Base-by-base conservation (phyloP, 495 filamentous ascomycete species). In the Aspergillus leporis region DNA sequence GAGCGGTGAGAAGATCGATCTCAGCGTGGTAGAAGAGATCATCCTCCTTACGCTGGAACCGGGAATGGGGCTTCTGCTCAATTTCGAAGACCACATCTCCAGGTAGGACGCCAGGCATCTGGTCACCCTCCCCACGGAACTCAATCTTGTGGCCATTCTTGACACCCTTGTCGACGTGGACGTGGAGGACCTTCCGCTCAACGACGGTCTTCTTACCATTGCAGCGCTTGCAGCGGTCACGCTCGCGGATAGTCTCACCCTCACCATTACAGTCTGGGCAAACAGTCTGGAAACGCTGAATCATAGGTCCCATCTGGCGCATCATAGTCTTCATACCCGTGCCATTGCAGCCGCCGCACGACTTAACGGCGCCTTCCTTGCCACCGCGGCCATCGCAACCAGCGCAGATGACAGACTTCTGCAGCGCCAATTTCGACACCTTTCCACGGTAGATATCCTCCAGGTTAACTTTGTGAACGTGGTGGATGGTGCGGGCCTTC, bases 301-400 rank as follows among this genome's bases (percentile, higher is more conserved):
- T 98, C 94, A 99, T 99, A 53, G 94, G 94, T 52, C 95, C 94
- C 93, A 98, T 98, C 81, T 98, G 95, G 66, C 94, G 90, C 94
- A 98, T 97, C 93, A 99, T 98, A 21, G 90, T 97, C 87, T 98
- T 98, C 90, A 96, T 95, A 76, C 94, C 95, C 60, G 86, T 83
- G 66, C 94, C 94, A 60, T 95, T 91, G 74, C 94, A 99, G 61
- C 89, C 88, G 30, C 85, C 69, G 79, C 94, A 99, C 62, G 88
- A 89, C 78, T 90, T 91, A 65, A 98, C 93, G 16, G 95, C 90
- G 59, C 94, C 94, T 56, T 99, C 94, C 79, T 98, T 98, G 41
- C 95, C 95, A 70, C 94, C 94, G 62, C 93, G 91, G 47, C 94
- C 94, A 55, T 96, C 91, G 74, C 94, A 99, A 72, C 90, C 91